Conservation (phyloP, 2,329 filamentous ascomycete species). For the Aspergillus piperis region DNA sequence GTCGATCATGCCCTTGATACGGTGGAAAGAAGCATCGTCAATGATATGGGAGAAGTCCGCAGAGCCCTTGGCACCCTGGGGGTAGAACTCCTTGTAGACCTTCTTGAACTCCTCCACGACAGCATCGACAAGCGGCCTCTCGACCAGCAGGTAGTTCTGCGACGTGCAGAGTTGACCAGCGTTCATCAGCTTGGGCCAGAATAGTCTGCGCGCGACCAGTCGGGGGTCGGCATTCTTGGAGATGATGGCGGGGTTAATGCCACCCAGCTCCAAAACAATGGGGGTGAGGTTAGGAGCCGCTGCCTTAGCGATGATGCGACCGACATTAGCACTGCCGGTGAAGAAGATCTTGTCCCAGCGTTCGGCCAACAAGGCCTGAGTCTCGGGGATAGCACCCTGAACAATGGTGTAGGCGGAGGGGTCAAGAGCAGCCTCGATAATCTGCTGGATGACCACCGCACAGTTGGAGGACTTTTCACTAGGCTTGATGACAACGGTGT, state of each 20-base stretch:
- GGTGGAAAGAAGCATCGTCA: slow-evolving; percentile 75
- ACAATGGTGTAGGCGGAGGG: slow-evolving; percentile 72
- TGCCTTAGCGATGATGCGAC: slow-evolving; percentile 84
- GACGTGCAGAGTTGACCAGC: slow-evolving; percentile 90
- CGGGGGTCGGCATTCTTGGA: slow-evolving; percentile 78
- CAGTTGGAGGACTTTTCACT: slow-evolving; percentile 77
- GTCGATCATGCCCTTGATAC: slow-evolving; percentile 91
- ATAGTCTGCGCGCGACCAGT: slow-evolving; percentile 77
- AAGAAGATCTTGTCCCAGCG: slow-evolving; percentile 99
- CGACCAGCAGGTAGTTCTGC: slow-evolving; percentile 88
- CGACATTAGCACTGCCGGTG: slow-evolving; percentile 77
- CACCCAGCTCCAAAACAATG: slow-evolving; percentile 85
- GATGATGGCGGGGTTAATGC: slow-evolving; percentile 87
- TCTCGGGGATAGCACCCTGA: slow-evolving; percentile 80
- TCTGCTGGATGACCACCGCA: slow-evolving; percentile 76
- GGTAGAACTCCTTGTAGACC: slow-evolving; percentile 76
- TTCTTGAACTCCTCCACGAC: slow-evolving; percentile 75
- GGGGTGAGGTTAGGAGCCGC: slow-evolving; percentile 88
- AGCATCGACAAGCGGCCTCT: slow-evolving; percentile 68
- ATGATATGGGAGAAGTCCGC: slow-evolving; percentile 78
- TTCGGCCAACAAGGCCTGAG: slow-evolving; percentile 76
- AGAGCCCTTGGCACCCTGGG: slow-evolving; percentile 75
- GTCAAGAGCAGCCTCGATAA: slow-evolving; percentile 76
- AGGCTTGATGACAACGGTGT: slow-evolving; percentile 87
- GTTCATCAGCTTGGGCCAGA: slow-evolving; percentile 87